Conservation (phyloP, 73 alveolate genomes). For the Effrenium voratum region DNA sequence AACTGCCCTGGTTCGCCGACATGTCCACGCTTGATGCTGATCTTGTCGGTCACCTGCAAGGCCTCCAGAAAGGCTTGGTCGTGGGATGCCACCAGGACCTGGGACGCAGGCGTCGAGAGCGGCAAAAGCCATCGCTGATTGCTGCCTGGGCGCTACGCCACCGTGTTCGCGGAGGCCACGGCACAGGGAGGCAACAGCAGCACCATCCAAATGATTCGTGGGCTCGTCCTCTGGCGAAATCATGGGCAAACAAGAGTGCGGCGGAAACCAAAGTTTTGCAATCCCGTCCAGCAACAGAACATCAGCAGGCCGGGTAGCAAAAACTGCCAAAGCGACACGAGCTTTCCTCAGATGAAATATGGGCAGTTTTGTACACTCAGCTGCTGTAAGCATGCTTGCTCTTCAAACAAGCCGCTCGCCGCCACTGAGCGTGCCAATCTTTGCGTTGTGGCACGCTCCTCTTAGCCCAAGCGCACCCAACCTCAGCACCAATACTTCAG, state of each 20-base stretch:
- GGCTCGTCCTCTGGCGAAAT: slow-evolving; percentile 95
- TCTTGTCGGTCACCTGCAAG: slow-evolving; percentile 66
- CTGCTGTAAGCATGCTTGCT: no score
- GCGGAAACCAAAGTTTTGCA: no score
- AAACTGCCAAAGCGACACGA: slow-evolving; percentile 87
- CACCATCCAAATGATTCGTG: slow-evolving; percentile 95
- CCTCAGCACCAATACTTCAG: slow-evolving; percentile 6
- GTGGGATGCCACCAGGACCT: slow-evolving; percentile 87
- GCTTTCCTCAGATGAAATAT: slow-evolving; percentile 66
- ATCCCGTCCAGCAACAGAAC: slow-evolving; percentile 95
- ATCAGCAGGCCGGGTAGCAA: slow-evolving; percentile 95
- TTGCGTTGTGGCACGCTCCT: slow-evolving; percentile 88
- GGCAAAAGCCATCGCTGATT: background rate
- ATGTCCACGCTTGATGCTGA: slow-evolving; percentile 2
- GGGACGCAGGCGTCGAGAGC: background rate
- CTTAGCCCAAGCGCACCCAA: slow-evolving; percentile 75
- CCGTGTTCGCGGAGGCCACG: slow-evolving; percentile 68
- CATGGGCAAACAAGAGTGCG: no score
- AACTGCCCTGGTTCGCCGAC: slow-evolving; percentile 77
- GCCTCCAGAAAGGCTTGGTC: slow-evolving; percentile 92
- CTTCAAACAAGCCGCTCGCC: slow-evolving; percentile 46
- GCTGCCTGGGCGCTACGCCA: slow-evolving; percentile 45
- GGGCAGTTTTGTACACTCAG: no score
- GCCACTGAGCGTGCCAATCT: slow-evolving; percentile 70
- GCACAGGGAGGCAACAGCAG: slow-evolving; percentile 78